Percentiles rank a stretch among this genome's conserved stretches.
Evolutionary conservation across 257 asterid genomes (phyloP).

Genomic region (Leptodermis oblonga): DNA sequence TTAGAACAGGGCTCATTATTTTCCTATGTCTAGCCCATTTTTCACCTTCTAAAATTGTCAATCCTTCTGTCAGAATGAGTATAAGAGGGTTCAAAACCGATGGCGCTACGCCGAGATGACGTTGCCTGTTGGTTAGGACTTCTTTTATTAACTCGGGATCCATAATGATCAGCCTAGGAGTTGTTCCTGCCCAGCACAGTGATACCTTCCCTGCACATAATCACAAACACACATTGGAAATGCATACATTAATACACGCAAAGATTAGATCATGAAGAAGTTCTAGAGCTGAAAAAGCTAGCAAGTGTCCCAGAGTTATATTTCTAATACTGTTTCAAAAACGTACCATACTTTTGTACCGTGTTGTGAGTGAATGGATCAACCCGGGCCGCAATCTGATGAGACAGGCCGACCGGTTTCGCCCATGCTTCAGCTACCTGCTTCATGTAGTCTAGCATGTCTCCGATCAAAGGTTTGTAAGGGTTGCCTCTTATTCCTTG

Average conservation of each 20-base stretch:
- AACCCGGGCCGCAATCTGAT: slow-evolving; percentile 37
- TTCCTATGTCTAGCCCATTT: slow-evolving; percentile 46
- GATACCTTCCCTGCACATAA: slow-evolving; percentile 39
- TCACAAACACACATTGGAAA: background rate
- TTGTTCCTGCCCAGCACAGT: slow-evolving; percentile 40
- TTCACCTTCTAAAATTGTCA: slow-evolving; percentile 41
- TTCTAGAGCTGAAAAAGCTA: background rate
- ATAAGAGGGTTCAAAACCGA: slow-evolving; percentile 33
- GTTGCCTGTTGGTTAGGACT: slow-evolving; percentile 40
- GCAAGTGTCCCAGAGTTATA: no score
- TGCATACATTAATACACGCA: background rate
- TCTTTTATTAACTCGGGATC: slow-evolving; percentile 46
- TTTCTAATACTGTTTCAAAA: no score
- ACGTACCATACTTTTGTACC: slow-evolving; percentile 39
- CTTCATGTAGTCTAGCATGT: slow-evolving; percentile 34
- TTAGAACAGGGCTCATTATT: slow-evolving; percentile 49
- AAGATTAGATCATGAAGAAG: background rate
- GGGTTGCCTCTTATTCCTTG: slow-evolving; percentile 44
- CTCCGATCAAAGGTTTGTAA: slow-evolving; percentile 42
- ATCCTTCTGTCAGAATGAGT: slow-evolving; percentile 34
- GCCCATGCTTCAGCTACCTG: slow-evolving; percentile 44
- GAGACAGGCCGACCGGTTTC: slow-evolving; percentile 45
- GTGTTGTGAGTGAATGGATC: slow-evolving; percentile 44
- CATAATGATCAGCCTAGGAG: slow-evolving; percentile 39
- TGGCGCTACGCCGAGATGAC: slow-evolving; percentile 36